Evolutionary conservation across 257 asterid genomes (phyloP).

Genomic region (Forsythia suspensa): DNA sequence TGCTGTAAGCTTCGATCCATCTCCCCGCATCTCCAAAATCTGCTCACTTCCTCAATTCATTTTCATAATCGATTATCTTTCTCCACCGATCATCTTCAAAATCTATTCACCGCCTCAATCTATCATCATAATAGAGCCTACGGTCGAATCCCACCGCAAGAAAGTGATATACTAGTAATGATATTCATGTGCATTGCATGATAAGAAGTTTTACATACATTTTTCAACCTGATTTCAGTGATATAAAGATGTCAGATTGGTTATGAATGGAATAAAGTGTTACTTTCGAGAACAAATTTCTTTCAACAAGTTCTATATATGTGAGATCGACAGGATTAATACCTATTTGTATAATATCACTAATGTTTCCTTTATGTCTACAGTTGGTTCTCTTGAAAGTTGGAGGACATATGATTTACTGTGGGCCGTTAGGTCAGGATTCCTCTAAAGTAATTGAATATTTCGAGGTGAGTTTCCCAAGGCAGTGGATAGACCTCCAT

Average conservation of each 20-base stretch:
- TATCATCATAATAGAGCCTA: too few species aligned
- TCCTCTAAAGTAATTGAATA: conserved; percentile 24
- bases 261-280: neutral
- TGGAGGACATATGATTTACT: conserved; percentile 30
- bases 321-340: neutral
- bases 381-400: conserved; percentile 30
- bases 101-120: too few species aligned
- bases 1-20: too few species aligned
- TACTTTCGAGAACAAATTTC: neutral
- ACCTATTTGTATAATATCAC: neutral
- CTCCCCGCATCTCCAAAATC: too few species aligned
- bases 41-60: too few species aligned
- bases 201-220: neutral
- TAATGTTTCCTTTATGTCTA: neutral
- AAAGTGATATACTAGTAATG: neutral
- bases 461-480: conserved; percentile 20
- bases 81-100: too few species aligned
- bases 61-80: too few species aligned
- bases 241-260: neutral
- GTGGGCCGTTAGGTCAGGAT: conserved; percentile 29
- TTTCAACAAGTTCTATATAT: neutral
- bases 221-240: neutral
- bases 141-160: too few species aligned
- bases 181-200: neutral
- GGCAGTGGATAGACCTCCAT: neutral